phyloP scores from a whole-genome alignment of 768 basidiomycete genomes.

The Tephrocybe sp. region DNA sequence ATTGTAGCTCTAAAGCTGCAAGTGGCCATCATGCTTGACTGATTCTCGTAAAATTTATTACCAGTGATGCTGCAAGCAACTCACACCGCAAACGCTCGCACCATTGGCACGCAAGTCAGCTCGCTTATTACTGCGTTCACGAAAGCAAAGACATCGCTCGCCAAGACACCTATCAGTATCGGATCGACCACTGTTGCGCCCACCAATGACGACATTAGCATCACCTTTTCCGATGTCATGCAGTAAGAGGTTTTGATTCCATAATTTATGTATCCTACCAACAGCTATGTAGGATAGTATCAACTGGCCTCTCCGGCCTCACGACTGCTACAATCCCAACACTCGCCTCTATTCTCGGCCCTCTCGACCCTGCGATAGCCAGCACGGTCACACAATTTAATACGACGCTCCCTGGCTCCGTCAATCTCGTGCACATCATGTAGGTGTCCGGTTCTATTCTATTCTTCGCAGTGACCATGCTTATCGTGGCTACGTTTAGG shows the following conservation, averaged over 20 bases:
- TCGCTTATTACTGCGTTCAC: conserved; percentile 26
- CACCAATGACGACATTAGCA: conserved; percentile 35
- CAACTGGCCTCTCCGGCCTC: conserved; percentile 31
- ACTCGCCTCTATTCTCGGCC: conserved; percentile 23
- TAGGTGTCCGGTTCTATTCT: conserved; percentile 13
- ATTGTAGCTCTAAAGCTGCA: not conserved
- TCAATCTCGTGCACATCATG: conserved; percentile 30
- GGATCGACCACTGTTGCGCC: conserved; percentile 32
- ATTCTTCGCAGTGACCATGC: not conserved
- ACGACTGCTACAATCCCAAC: conserved; percentile 24
- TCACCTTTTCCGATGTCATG: conserved; percentile 27
- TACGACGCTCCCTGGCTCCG: conserved; percentile 27
- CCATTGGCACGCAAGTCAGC: conserved; percentile 26
- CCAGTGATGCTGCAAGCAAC: conserved; percentile 30
- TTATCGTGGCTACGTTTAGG: conserved; percentile 16
- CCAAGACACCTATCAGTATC: conserved; percentile 24
- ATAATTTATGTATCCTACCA: not conserved
- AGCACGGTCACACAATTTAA: conserved; percentile 24
- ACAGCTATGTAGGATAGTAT: conserved; percentile 21
- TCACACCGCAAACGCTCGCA: conserved; percentile 28
- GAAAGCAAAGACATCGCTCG: conserved; percentile 21
- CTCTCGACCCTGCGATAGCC: conserved; percentile 31
- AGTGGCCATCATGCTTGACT: not conserved
- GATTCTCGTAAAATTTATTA: not conserved
- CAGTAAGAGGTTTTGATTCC: conserved; percentile 23